phyloP scores from a whole-genome alignment of 345 rosid genomes.

The Melaleuca alternifolia region DNA sequence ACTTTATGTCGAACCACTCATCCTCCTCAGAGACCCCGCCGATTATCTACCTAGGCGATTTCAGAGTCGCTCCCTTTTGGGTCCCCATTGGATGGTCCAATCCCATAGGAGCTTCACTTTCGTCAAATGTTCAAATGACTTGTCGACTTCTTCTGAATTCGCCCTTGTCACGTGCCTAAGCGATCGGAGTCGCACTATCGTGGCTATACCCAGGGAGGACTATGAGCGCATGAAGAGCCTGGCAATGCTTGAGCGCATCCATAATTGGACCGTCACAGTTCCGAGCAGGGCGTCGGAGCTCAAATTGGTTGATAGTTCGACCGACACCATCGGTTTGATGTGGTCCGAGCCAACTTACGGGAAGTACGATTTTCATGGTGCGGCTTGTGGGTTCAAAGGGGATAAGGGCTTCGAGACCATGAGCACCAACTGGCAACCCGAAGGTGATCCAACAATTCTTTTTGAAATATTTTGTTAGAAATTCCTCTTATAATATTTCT shows the following conservation, averaged over 20 bases:
- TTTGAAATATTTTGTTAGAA: background rate
- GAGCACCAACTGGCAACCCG: background rate
- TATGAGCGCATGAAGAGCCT: background rate
- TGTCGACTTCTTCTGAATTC: background rate
- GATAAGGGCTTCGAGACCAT: background rate
- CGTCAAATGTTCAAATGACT: background rate
- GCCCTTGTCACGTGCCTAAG: slow-evolving; percentile 10
- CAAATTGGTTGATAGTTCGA: background rate
- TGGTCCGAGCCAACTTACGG: slow-evolving; percentile 10
- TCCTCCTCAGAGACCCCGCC: background rate
- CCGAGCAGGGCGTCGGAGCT: background rate
- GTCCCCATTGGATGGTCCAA: background rate
- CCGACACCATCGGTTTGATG: background rate
- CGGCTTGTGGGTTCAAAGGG: slow-evolving; percentile 6
- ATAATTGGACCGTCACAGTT: background rate
- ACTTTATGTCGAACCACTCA: background rate
- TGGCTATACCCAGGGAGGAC: background rate
- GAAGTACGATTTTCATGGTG: background rate
- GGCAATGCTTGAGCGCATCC: background rate
- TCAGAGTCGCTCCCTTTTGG: background rate
- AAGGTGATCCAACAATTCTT: background rate
- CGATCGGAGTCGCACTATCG: background rate
- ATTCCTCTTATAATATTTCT: background rate
- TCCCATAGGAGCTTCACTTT: background rate
- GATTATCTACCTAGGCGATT: background rate